Percentiles rank a stretch among this genome's conserved stretches.
Conservation (phyloP, 2,329 filamentous ascomycete genomes). For the Acarospora socialis region DNA sequence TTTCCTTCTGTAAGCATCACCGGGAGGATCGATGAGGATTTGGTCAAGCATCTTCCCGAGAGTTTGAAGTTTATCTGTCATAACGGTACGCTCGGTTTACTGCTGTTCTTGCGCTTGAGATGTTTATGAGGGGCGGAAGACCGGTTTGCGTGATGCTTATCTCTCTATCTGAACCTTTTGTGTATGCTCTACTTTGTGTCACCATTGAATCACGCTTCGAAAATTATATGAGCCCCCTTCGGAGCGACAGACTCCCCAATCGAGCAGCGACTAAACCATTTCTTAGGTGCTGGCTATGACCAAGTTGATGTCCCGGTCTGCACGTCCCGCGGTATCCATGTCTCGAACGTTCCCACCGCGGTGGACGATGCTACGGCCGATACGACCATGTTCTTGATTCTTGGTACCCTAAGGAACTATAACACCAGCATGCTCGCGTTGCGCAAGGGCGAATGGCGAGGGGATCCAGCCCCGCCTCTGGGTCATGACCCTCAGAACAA, state of each 20-base stretch:
- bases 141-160: too few relatives aligned
- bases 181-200: conserved; percentile 3
- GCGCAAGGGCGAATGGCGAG: conserved; percentile 54
- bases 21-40: conserved; percentile 54
- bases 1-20: conserved; percentile 51
- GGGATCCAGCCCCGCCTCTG: conserved; percentile 37
- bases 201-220: too few relatives aligned
- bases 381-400: conserved; percentile 62
- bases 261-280: too few relatives aligned
- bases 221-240: too few relatives aligned
- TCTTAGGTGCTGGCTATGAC: conserved; percentile 66
- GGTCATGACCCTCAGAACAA: conserved; percentile 72
- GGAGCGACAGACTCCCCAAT: too few relatives aligned
- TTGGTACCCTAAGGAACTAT: conserved; percentile 65
- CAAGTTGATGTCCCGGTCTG: conserved; percentile 28
- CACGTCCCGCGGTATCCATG: conserved; percentile 8
- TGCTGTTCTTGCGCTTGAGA: conserved; percentile 1
- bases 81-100: conserved; percentile 32
- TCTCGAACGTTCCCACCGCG: conserved; percentile 64
- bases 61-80: conserved; percentile 45
- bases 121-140: too few relatives aligned
- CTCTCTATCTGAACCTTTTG: not conserved
- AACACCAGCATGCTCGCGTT: conserved; percentile 51
- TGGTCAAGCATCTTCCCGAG: conserved; percentile 43
- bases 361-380: conserved; percentile 78